phyloP scores from a whole-genome alignment of 306 rosid species.

The Corylus americana region DNA sequence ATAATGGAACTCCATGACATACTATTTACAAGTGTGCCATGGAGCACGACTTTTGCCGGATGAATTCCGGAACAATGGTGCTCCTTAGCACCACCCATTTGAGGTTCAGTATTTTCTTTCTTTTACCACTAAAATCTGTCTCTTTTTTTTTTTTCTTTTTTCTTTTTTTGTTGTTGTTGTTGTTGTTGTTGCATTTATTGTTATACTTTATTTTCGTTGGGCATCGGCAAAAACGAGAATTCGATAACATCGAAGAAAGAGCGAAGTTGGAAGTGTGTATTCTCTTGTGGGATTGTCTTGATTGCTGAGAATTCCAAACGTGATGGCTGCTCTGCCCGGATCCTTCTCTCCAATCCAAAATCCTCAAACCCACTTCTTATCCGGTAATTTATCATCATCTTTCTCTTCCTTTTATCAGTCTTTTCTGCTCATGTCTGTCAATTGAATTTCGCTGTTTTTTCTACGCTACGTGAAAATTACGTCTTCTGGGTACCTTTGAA shows the following conservation, averaged over 20 bases:
- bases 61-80: too few species aligned
- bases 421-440: neutral
- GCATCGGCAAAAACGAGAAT: neutral
- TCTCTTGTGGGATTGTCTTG: neutral
- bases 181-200: neutral
- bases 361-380: conserved; percentile 30
- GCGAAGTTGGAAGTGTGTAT: neutral
- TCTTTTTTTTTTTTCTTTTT: neutral
- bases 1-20: too few species aligned
- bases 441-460: neutral
- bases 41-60: too few species aligned
- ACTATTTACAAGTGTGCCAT: too few species aligned
- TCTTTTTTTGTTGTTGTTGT: too few species aligned
- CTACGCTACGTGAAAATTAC: neutral
- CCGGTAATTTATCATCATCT: conserved; percentile 25
- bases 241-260: conserved; percentile 1
- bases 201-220: neutral
- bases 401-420: neutral
- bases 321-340: conserved; percentile 44
- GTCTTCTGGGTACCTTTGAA: neutral
- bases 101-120: neutral
- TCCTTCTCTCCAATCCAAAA: conserved; percentile 23
- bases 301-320: neutral
- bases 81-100: neutral
- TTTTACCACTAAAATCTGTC: neutral